phyloP scores from a whole-genome alignment of 768 basidiomycete genomes.

The Pleurotus eryngii region DNA sequence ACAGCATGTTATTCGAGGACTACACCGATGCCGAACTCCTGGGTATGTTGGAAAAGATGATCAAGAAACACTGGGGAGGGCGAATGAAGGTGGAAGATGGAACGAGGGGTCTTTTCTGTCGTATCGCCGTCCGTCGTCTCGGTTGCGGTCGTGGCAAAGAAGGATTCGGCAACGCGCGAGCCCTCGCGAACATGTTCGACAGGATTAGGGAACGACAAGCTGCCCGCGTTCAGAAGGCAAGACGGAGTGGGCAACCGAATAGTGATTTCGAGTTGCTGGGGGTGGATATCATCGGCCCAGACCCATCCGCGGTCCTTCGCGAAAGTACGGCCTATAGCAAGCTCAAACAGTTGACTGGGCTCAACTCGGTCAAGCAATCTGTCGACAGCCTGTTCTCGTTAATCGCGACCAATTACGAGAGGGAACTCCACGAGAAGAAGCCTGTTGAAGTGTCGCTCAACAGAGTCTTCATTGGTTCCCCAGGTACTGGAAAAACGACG shows the following conservation, averaged over 20 bases:
- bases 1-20: constrained; percentile 55
- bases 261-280: constrained; percentile 50
- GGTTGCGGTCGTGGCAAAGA: constrained; percentile 55
- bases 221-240: constrained; percentile 38
- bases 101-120: constrained; percentile 45
- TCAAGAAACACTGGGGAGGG: constrained; percentile 45
- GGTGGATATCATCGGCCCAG: constrained; percentile 65
- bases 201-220: constrained; percentile 53
- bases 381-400: constrained; percentile 43
- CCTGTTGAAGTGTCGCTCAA: constrained; percentile 57
- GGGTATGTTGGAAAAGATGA: constrained; percentile 45
- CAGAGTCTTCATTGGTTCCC: constrained; percentile 62
- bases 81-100: constrained; percentile 57
- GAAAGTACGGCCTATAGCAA: constrained; percentile 48
- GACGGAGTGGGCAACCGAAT: constrained; percentile 31
- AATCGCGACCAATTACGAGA: constrained; percentile 51
- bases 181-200: constrained; percentile 47
- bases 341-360: constrained; percentile 50
- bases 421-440: constrained; percentile 55
- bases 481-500: constrained; percentile 71
- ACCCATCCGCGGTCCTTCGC: constrained; percentile 47
- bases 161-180: constrained; percentile 70
- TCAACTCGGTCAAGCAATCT: constrained; percentile 54
- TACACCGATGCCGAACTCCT: constrained; percentile 57
- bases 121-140: constrained; percentile 57